phyloP scores from a whole-genome alignment of 768 basidiomycete genomes.

The Suillus luteus region DNA sequence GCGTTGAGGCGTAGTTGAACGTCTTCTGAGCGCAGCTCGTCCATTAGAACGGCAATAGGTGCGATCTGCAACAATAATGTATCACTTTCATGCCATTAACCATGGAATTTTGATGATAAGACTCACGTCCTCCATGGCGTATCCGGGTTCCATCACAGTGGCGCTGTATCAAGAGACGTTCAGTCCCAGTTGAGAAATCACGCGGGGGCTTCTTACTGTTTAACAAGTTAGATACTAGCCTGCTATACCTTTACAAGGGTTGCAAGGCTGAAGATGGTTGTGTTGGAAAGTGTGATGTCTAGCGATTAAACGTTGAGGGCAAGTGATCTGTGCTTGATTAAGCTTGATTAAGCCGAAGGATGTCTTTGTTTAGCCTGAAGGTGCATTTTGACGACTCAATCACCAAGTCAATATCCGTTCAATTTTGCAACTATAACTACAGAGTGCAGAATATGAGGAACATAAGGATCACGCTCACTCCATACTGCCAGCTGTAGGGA shows the following conservation, averaged over 20 bases:
- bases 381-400: neutral
- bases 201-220: neutral
- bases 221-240: conserved; percentile 2
- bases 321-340: conserved; percentile 11
- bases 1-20: conserved; percentile 95
- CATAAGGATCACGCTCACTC: neutral
- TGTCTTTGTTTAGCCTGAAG: neutral
- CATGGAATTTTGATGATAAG: conserved; percentile 10
- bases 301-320: conserved; percentile 5
- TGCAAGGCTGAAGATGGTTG: conserved; percentile 1
- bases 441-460: neutral
- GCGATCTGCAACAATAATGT: conserved; percentile 60
- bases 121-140: conserved; percentile 70
- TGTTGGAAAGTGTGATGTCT: conserved; percentile 1
- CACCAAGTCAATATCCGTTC: neutral
- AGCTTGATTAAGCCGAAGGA: neutral
- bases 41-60: conserved; percentile 96
- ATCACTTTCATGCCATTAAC: conserved; percentile 25
- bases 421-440: conserved; percentile 1
- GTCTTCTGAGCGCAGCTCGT: conserved; percentile 97
- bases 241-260: conserved; percentile 1
- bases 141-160: conserved; percentile 63
- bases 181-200: conserved; percentile 7
- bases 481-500: neutral
- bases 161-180: conserved; percentile 13